These are phyloP conservation scores for Plasmodium gaboni DNA, from an alignment of 169 alveolate species.

Conservation along the genomic window DNA sequence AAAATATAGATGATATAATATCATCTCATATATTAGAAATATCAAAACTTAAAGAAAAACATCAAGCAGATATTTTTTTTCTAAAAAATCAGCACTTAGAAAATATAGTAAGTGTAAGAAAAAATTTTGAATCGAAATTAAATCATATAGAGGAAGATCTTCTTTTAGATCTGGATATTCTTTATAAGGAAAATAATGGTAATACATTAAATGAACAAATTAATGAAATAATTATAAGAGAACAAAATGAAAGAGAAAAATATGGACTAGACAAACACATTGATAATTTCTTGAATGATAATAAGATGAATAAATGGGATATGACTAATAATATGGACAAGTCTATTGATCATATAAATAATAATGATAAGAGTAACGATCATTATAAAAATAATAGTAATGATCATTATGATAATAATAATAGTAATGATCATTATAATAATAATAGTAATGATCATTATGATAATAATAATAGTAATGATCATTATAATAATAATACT, in stretches of 20 bases:
- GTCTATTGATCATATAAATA: not conserved
- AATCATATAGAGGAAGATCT: slow-evolving; percentile 45
- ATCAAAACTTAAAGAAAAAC: slow-evolving; percentile 13
- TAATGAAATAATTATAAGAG: not conserved
- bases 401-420: too few species aligned
- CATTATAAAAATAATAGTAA: too few species aligned
- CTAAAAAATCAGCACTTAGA: slow-evolving; percentile 47
- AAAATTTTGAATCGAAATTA: slow-evolving; percentile 42
- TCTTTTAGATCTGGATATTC: slow-evolving; percentile 25
- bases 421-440: too few species aligned
- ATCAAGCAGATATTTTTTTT: slow-evolving; percentile 21
- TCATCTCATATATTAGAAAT: not conserved
- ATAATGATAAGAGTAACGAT: too few species aligned
- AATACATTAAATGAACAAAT: not conserved
- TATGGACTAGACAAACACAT: not conserved
- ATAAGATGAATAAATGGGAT: not conserved
- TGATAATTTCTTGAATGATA: not conserved
- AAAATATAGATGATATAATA: slow-evolving; percentile 21
- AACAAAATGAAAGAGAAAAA: not conserved
- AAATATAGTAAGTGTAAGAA: slow-evolving; percentile 13
- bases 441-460: too few species aligned
- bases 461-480: too few species aligned
- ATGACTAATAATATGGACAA: not conserved
- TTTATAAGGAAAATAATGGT: slow-evolving; percentile 13
- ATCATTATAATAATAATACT: too few species aligned